Evolutionary conservation across 495 filamentous ascomycete species (phyloP), one percentile per base, ranked within the genome.

Genomic region (Podospora comata): DNA sequence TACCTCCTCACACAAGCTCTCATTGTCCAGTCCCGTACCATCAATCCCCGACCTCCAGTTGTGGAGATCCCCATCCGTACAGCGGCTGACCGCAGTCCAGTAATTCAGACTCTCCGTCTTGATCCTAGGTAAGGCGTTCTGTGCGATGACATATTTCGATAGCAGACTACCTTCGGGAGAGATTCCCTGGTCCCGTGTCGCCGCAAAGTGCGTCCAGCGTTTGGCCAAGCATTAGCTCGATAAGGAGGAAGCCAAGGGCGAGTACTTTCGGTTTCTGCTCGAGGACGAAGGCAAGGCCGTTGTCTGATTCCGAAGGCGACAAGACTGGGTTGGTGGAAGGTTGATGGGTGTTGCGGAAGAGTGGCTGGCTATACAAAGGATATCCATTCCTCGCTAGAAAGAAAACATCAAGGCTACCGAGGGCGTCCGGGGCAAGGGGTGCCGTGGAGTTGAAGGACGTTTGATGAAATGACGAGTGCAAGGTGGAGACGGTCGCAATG

Each of bases 361-460:
- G 0, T 30, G 59, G 59, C 18, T 67, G 65, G 3, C 30, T 15
- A 32, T 67, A 67, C 5, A 57, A 15, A 13, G 20, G 60, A 26
- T 15, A 53, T 59, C 32, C 20, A 6, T 39, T 28, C n/a, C 30
- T 64, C 44, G 55, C 16, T 19, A 73, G 34, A 32, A 76, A 77
- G 44, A 72, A 62, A 19, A 78, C 72, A 54, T 74, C 60, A 3
- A 56, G 64, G 57, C 75, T 79, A 27, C 64, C 70, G 13, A 72
- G 54, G 9, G 59, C 54, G 19, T 72, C 65, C 15, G 63, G 28
- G 0, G 74, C 75, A 77, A 4, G 74, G 72, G 3, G 72, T 75
- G 11, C 65, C 66, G 30, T 79, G 68, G 20, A 79, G 69, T 34
- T 75, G 72, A 18, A 79, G 70, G 16, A 75, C 58, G 20, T 71